Evolutionary conservation across 2,329 filamentous ascomycete species (phyloP), one percentile per base, ranked within the genome.

Genomic region (Tothia fuscella): DNA sequence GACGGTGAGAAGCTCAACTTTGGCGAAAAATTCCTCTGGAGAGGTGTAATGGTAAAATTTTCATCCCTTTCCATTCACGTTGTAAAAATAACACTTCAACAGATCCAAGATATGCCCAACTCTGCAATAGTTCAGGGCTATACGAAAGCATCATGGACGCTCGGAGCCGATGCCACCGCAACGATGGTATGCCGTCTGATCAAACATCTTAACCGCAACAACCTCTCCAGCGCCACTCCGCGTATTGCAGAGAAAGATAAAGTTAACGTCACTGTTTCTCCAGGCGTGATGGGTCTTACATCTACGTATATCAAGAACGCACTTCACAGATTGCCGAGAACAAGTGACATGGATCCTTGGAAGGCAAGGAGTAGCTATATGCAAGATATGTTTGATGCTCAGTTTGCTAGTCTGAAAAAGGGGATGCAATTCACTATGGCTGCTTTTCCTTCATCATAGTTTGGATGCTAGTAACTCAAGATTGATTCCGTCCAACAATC

Each of bases 71-170:
- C n/a, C n/a, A n/a, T n/a, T n/a, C n/a, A n/a, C n/a, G n/a, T n/a
- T n/a, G n/a, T n/a, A n/a, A n/a, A n/a, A n/a, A n/a, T n/a, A n/a
- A n/a, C n/a, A n/a, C n/a, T n/a, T n/a, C n/a, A n/a, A n/a, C n/a
- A n/a, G n/a, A 53, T 82, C 1, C 65, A 78, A 47, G 72, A 72
- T 35, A 57, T 81, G 2, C 78, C 78, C 1, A 82, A 82, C 52
- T 44, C 74, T 6, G 59, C 69, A 16, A 66, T 75, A 50, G 63
- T 75, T 10, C 61, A 76, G 7, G 78, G 78, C 3, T 82, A 80
- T 55, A 66, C 67, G 21, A 70, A 76, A 28, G 68, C 68, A 0
- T 67, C 70, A 0, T 82, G 78, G 77, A 80, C 76, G 0, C 60
- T 79, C 0, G 75, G 74, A 1, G 68, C 71, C 0, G 76, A 82